Base-by-base conservation (phyloP, 352 stramenopile genomes). In the Globisporangium perplexum region DNA sequence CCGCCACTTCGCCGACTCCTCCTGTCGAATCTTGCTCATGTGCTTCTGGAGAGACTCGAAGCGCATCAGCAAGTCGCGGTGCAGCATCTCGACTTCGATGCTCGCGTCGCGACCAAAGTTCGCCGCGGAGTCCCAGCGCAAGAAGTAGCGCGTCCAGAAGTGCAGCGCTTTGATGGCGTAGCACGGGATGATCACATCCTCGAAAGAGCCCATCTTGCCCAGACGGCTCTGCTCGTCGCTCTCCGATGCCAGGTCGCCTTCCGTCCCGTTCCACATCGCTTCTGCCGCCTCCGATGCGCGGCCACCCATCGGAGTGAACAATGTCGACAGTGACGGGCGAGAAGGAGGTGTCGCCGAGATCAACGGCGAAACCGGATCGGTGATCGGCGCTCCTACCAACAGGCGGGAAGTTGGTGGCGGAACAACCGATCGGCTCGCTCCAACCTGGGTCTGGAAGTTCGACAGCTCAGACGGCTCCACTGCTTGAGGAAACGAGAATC, bases 101-200 rank as follows among this genome's bases (percentile, higher is more conserved):
- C 60, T 77, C 42, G 73, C 71, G 20, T 89, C 75, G 14, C 81
- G 73, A 20, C 88, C 73, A 35, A 75, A 72, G 26, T 76, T 67
- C 7, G 68, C 75, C 2, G 68, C 74, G 0, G 80, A 70, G 42
- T 94, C 79, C 77, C 80, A 92, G 6, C 83, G 77, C 53, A 94
- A 52, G 36, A 91, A 94, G 54, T 92, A 94, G 17, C 78, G 69
- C 14, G 72, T 68, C 83, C 83, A 94, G 24, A 94, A 90, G 39
- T 70, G 65, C 12, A 94, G 59, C 35, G 77, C 71, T 26, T 87
- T 88, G 17, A 86, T 78, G 45, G 76, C 74, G 23, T 68, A 77
- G 36, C 76, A 86, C 23, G 81, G 83, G 10, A 88, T 65, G 18
- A 93, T 77, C 36, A 92, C 72, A 49, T 89, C 71, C 49, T 84